Evolutionary conservation across 148 eudicot species (phyloP).

Genomic region (Camellia lanceoleosa): DNA sequence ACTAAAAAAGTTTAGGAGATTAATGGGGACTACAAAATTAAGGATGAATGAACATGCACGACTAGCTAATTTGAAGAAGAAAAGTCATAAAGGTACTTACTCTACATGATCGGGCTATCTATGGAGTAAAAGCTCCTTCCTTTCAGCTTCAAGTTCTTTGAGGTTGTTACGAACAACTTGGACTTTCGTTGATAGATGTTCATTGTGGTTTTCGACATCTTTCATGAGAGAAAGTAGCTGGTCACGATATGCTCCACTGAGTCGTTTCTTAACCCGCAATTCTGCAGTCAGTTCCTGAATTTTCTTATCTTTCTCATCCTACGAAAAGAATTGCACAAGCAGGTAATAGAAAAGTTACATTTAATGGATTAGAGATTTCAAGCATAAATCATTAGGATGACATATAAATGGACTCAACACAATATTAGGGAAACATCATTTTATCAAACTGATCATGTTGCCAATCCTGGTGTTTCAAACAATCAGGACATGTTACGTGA

Average conservation of each 20-base stretch:
- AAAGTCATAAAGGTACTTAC: conserved; percentile 8
- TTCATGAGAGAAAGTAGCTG: conserved; percentile 42
- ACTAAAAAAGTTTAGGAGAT: not conserved
- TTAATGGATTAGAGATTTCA: not conserved
- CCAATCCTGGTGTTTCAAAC: not conserved
- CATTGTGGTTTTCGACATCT: conserved; percentile 50
- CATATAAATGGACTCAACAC: not conserved
- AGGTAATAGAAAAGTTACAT: not conserved
- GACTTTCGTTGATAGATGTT: conserved; percentile 37
- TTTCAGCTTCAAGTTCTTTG: conserved; percentile 38
- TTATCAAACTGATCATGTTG: not conserved
- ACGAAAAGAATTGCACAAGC: conserved; percentile 8
- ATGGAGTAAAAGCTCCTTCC: conserved; percentile 23
- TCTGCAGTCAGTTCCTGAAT: conserved; percentile 55
- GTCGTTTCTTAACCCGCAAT: conserved; percentile 45
- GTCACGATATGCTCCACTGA: conserved; percentile 46
- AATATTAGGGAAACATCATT: not conserved
- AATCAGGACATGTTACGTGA: no score
- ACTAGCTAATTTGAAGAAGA: not conserved
- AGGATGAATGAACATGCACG: not conserved
- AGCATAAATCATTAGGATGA: not conserved
- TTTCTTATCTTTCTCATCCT: conserved; percentile 59
- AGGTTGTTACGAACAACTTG: conserved; percentile 34
- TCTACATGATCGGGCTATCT: conserved; percentile 9
- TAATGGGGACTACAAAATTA: not conserved